Percentiles rank a stretch among this genome's conserved stretches.
Conservation (phyloP, 2,329 filamentous ascomycete genomes). For the Podosphaera fusca region DNA sequence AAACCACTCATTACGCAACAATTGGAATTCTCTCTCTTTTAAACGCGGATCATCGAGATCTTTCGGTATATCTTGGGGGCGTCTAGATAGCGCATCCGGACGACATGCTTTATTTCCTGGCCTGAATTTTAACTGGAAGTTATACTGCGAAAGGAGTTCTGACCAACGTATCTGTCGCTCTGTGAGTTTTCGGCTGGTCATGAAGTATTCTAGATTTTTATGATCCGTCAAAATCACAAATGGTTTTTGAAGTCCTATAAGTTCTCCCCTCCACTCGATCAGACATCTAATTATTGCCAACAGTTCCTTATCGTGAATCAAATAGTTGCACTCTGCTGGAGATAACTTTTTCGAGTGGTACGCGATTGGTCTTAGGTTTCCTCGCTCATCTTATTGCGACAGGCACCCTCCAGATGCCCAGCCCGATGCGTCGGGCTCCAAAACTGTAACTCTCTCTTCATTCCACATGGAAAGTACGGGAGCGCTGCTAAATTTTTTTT, state of each 20-base stretch:
- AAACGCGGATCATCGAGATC: too few relatives aligned
- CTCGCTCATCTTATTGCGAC: too few relatives aligned
- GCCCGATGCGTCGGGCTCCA: not conserved
- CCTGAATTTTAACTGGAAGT: not conserved
- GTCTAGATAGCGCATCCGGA: too few relatives aligned
- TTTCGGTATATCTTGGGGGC: too few relatives aligned
- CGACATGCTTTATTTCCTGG: not conserved
- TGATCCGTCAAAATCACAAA: too few relatives aligned
- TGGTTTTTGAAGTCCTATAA: not conserved
- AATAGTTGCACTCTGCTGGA: not conserved
- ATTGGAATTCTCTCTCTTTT: too few relatives aligned
- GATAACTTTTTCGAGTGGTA: too few relatives aligned
- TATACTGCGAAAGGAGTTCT: not conserved
- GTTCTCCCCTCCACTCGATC: not conserved
- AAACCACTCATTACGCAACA: too few relatives aligned
- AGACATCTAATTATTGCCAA: not conserved
- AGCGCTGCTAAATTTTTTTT: not conserved
- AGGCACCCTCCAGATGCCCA: too few relatives aligned
- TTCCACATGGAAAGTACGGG: not conserved
- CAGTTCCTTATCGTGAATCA: not conserved
- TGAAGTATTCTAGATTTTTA: not conserved
- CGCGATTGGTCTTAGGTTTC: too few relatives aligned
- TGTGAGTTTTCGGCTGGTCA: not conserved
- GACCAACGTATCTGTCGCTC: not conserved
- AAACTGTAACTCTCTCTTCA: not conserved